These are phyloP conservation scores for Cercospora citrullina DNA, from an alignment of 2,329 filamentous ascomycete genomes.

Conservation along the genomic window DNA sequence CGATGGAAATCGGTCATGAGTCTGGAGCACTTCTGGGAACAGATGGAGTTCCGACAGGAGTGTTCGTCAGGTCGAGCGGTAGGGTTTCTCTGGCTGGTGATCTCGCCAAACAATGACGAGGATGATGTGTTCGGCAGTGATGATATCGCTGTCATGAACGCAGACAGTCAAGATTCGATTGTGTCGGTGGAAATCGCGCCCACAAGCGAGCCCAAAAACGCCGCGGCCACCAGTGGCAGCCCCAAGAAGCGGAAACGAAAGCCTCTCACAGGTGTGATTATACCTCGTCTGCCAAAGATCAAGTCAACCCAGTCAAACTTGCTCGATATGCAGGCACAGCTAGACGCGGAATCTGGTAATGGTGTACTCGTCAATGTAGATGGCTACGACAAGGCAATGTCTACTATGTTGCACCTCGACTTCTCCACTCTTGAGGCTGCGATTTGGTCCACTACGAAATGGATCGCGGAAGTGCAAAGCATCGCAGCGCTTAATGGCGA, in stretches of 20 bases:
- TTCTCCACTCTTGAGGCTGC: conserved; percentile 68
- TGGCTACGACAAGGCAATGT: conserved; percentile 51
- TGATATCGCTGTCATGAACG: background rate
- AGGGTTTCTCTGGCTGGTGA: conserved; percentile 91
- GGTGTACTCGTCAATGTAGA: conserved; percentile 32
- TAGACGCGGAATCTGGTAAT: conserved; percentile 19
- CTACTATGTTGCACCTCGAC: conserved; percentile 68
- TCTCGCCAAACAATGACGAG: conserved; percentile 54
- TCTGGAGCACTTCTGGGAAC: conserved; percentile 95
- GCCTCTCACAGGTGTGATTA: conserved; percentile 60
- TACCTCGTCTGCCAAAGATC: conserved; percentile 59
- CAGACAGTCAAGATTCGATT: conserved; percentile 27
- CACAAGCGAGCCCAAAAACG: conserved; percentile 10
- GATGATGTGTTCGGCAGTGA: conserved; percentile 7
- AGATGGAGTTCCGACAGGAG: conserved; percentile 96
- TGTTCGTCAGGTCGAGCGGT: conserved; percentile 90
- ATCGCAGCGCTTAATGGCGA: conserved; percentile 27
- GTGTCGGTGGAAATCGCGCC: background rate
- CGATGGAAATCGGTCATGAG: conserved; percentile 81
- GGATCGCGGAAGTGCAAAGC: conserved; percentile 64
- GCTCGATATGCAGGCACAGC: conserved; percentile 24
- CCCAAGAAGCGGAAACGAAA: conserved; percentile 44
- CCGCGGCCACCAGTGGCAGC: conserved; percentile 6
- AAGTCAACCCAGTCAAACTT: conserved; percentile 34
- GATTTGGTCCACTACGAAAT: conserved; percentile 64